Conservation (phyloP, 2,329 filamentous ascomycete species). For the Lachnellula suecica region DNA sequence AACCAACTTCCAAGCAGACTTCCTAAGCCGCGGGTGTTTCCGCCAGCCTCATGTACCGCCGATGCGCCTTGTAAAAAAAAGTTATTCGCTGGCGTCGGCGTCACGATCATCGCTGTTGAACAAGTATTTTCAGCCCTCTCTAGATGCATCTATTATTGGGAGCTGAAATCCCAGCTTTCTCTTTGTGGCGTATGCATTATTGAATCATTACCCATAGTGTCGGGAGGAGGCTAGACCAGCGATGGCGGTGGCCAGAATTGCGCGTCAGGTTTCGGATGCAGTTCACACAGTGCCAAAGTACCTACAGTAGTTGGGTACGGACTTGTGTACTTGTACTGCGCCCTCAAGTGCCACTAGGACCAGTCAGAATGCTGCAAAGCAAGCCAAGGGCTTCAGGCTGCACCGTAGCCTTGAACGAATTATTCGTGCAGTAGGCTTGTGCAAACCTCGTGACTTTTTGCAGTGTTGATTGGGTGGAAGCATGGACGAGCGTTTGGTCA, state of each 20-base stretch:
- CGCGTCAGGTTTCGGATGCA: too few species aligned
- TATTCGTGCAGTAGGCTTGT: too few species aligned
- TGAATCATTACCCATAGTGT: constrained; percentile 2
- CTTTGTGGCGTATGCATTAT: constrained; percentile 6
- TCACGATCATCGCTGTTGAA: not conserved
- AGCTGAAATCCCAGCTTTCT: constrained; percentile 7
- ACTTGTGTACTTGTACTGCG: too few species aligned
- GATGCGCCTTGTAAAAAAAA: not conserved
- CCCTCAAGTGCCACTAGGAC: too few species aligned
- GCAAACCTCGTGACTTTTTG: not conserved
- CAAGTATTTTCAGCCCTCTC: not conserved
- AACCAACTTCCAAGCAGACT: too few species aligned
- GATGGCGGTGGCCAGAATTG: not conserved
- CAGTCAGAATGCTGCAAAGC: too few species aligned
- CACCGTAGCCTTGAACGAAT: constrained; percentile 7
- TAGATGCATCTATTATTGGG: not conserved
- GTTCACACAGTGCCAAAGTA: too few species aligned
- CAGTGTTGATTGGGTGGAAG: not conserved
- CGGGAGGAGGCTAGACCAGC: not conserved
- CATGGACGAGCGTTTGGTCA: not conserved
- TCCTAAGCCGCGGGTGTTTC: too few species aligned
- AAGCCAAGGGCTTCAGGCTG: constrained; percentile 2
- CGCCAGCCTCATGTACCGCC: too few species aligned
- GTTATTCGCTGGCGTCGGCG: not conserved
- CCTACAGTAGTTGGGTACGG: too few species aligned